phyloP scores from a whole-genome alignment of 164 flowering plant species.

The Magnolia officinalis region DNA sequence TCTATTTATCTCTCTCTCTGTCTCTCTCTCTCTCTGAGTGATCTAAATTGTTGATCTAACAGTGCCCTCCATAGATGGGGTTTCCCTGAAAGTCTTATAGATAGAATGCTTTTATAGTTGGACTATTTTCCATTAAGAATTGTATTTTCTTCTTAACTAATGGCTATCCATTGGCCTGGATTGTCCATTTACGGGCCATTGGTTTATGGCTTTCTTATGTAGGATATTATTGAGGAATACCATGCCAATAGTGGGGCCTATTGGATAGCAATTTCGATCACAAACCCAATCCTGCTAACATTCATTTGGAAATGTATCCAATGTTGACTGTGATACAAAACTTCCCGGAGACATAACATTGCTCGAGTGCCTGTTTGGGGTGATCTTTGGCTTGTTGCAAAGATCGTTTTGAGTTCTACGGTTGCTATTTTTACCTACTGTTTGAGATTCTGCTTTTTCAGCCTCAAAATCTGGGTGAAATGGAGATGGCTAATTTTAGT shows the following conservation, averaged over 20 bases:
- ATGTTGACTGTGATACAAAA: neutral
- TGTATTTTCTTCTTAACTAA: no score
- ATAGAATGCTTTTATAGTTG: neutral
- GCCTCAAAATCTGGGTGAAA: neutral
- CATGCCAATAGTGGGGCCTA: neutral
- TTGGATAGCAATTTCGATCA: neutral
- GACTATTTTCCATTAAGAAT: neutral
- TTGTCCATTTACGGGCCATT: neutral
- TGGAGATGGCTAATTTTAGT: no score
- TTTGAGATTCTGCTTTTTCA: neutral
- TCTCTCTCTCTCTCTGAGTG: neutral
- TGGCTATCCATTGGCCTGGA: no score
- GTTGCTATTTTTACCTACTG: neutral
- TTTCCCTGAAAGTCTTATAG: neutral
- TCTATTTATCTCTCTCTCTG: no score
- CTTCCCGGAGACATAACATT: neutral
- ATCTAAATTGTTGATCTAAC: neutral
- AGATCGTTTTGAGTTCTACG: neutral
- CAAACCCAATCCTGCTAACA: neutral
- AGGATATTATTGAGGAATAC: neutral
- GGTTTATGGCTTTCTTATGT: neutral
- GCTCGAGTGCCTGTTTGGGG: neutral
- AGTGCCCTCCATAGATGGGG: neutral
- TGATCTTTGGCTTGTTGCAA: neutral
- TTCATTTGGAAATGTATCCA: neutral